phyloP scores from a whole-genome alignment of 371 early-diverging fungal genomes.

The Circinella minor region DNA sequence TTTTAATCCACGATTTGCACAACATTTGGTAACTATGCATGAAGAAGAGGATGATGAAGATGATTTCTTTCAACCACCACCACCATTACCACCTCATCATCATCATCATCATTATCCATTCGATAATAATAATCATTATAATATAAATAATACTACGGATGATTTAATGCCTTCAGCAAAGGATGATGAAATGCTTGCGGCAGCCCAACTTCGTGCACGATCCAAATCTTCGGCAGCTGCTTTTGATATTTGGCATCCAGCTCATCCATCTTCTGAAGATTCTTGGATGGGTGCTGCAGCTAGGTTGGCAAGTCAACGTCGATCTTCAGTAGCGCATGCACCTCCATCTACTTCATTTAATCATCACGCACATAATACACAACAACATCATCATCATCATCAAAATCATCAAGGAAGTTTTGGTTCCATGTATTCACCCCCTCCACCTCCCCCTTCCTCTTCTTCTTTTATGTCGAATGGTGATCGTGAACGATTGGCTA shows the following conservation, averaged over 20 bases:
- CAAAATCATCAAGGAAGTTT: background rate
- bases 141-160: background rate
- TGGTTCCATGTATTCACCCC: constrained; percentile 14
- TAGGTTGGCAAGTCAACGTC: constrained; percentile 16
- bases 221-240: constrained; percentile 49
- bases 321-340: constrained; percentile 18
- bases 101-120: background rate
- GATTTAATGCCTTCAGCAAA: constrained; percentile 16
- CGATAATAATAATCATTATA: constrained; percentile 7
- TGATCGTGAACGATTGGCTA: constrained; percentile 30
- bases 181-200: constrained; percentile 27
- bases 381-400: background rate
- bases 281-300: constrained; percentile 11
- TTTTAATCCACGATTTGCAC: constrained; percentile 7
- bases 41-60: constrained; percentile 36
- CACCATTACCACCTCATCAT: background rate
- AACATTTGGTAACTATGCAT: constrained; percentile 35
- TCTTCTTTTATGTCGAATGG: constrained; percentile 23
- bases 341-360: constrained; percentile 9
- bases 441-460: constrained; percentile 13
- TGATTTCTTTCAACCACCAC: background rate
- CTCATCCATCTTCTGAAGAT: constrained; percentile 23
- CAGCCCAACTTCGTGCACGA: constrained; percentile 29
- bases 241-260: constrained; percentile 43
- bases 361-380: background rate